These are phyloP conservation scores for Vicia villosa DNA, from an alignment of 306 rosid genomes.

Conservation along the genomic window DNA sequence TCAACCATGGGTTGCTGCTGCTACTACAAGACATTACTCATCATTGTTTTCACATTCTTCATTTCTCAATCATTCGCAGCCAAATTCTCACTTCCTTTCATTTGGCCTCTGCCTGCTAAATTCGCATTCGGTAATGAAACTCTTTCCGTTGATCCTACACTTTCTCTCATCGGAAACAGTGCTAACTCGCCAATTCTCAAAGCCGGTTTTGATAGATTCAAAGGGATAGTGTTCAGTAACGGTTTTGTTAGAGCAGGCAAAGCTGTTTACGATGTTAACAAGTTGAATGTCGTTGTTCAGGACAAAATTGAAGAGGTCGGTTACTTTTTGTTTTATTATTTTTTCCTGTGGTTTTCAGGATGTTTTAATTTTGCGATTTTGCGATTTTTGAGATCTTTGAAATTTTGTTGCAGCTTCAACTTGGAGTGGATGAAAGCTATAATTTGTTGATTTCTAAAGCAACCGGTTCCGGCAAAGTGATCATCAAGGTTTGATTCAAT, in stretches of 20 bases:
- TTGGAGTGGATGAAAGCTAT: slow-evolving; percentile 99
- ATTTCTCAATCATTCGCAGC: slow-evolving; percentile 32
- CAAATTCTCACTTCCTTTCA: slow-evolving; percentile 46
- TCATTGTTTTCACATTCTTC: slow-evolving; percentile 34
- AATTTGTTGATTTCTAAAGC: slow-evolving; percentile 50
- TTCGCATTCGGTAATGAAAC: slow-evolving; percentile 61
- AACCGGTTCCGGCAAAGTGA: slow-evolving; percentile 47
- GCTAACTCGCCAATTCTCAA: slow-evolving; percentile 52
- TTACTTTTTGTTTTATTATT: not conserved
- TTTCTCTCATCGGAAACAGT: slow-evolving; percentile 59
- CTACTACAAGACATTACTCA: slow-evolving; percentile 1
- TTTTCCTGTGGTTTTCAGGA: not conserved
- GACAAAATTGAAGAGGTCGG: slow-evolving; percentile 64
- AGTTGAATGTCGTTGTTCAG: slow-evolving; percentile 54
- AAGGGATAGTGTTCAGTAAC: slow-evolving; percentile 51
- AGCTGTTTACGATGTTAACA: slow-evolving; percentile 54
- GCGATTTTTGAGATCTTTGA: not conserved
- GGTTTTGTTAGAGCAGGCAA: slow-evolving; percentile 37
- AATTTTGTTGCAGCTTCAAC: slow-evolving; percentile 68
- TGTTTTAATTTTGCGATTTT: slow-evolving; percentile 35
- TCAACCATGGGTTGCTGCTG: slow-evolving; percentile 30
- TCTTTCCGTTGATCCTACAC: slow-evolving; percentile 70
- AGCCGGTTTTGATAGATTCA: slow-evolving; percentile 77
- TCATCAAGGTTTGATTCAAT: slow-evolving; percentile 60
- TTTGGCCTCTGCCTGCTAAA: slow-evolving; percentile 88